Conservation (phyloP, 805 yeast genomes). For the Cyberlindnera mississippiensis region DNA sequence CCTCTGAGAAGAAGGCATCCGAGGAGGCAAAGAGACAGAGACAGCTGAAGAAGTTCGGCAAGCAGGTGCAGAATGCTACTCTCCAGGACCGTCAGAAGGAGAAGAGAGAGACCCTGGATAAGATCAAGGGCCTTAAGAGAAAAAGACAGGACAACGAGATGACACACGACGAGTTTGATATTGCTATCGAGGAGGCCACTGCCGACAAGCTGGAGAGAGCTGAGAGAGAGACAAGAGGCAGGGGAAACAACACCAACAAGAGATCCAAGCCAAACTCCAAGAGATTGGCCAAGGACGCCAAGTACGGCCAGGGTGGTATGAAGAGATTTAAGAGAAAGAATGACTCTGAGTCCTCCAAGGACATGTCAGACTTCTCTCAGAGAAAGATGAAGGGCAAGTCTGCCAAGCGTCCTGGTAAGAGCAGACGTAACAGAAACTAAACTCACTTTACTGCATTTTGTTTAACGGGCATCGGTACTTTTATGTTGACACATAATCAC, state of each 20-base stretch:
- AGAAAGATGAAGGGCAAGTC: constrained; percentile 49
- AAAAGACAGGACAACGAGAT: constrained; percentile 80
- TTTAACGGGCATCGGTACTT: constrained; percentile 1
- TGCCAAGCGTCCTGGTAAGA: constrained; percentile 50
- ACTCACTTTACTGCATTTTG: background rate
- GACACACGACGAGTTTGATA: constrained; percentile 72
- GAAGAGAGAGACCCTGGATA: constrained; percentile 84
- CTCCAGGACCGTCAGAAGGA: constrained; percentile 91
- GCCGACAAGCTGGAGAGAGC: constrained; percentile 38
- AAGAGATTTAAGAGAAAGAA: constrained; percentile 71
- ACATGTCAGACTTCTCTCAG: constrained; percentile 53
- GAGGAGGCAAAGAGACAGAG: constrained; percentile 95
- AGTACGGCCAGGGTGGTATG: constrained; percentile 76
- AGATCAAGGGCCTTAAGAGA: constrained; percentile 85
- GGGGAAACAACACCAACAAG: constrained; percentile 31
- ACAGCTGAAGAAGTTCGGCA: constrained; percentile 93
- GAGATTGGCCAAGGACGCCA: constrained; percentile 66
- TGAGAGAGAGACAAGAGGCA: constrained; percentile 29
- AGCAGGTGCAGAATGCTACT: constrained; percentile 92
- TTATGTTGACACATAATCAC: background rate
- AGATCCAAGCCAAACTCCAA: constrained; percentile 58
- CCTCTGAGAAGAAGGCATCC: constrained; percentile 79
- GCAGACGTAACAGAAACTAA: constrained; percentile 37
- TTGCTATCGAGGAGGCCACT: constrained; percentile 83
- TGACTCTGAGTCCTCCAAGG: constrained; percentile 67